Base-by-base conservation (phyloP, 2,329 filamentous ascomycete species). In the Endoconidiophora polonica region DNA sequence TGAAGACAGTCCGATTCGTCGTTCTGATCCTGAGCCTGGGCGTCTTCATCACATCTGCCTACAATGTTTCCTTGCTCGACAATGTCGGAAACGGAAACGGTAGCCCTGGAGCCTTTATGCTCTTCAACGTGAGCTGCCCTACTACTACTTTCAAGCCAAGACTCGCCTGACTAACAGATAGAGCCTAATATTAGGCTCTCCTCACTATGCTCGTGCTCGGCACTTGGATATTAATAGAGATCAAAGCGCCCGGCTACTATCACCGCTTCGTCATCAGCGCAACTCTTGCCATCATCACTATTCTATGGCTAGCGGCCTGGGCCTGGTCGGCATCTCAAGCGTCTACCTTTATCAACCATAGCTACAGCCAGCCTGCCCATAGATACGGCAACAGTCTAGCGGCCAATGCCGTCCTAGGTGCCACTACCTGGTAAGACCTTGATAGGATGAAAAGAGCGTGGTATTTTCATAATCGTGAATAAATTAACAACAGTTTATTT, bases 281-380 rank as follows among this genome's bases (percentile, higher is more conserved):
- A 33, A 58, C 57, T 37, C 66, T 68, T 38, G 52, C 60, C 44
- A 56, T 70, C 42, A 57, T 54, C 48, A 53, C 62, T 52, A 62
- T 72, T 56, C 68, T 72, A 55, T 71, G 69, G 67, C 60, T 72
- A 6, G 56, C 60, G 0, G 64, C 57, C 5, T 69, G 66, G 66
- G 60, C 62, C 20, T 70, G 66, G 66, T 61, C 66, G 4, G 64
- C 65, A 7, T 62, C 61, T 16, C 59, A 59, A 56, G 63, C 65
- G 14, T 51, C 59, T 5, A 52, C 56, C 20, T 59, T 59, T 24
- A 55, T 61, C 40, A 56, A 57, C 18, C 20, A 22, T 0, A 33
- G 22, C 14, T 60, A 55, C 55, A 52, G 43, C 44, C 49, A 41
- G 16, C 47, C 49, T 3, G 20, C 24, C 4, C 4, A 22, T 51